Evolutionary conservation across 495 filamentous ascomycete species (phyloP), one percentile per base, ranked within the genome.

Genomic region (Aspergillus leporis): DNA sequence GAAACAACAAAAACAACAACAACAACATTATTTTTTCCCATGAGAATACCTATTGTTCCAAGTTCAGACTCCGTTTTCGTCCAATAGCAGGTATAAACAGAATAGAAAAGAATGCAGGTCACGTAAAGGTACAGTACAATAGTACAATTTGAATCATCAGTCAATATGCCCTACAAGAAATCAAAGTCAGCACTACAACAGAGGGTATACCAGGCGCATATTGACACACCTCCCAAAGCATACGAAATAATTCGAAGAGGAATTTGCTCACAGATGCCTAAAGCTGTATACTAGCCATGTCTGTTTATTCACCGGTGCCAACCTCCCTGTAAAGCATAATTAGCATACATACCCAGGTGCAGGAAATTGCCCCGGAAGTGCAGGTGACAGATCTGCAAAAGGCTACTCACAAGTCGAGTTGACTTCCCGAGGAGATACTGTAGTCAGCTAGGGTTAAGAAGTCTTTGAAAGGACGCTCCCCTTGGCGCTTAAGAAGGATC

Each of bases 391-490:
- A 38, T 41, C 47, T n/a, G 50, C 50, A 55, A 31, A 56, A 34
- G 52, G 47, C 53, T 60, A 62, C 79, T 78, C 76, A 78, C 77
- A 97, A 76, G 76, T 97, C 91, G 68, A 97, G 72, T 74, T 96
- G 91, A 63, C 93, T 90, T 45, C 92, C 92, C 74, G 91, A 70
- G 16, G 87, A 88, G 63, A 97, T 83, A 40, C 90, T 90, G 78
- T 96, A 97, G 77, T 96, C 92, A 65, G 86, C 90, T 62, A 96
- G 72, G 31, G 86, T 93, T 52, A 97, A 80, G 53, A 86, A 80
- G 67, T 96, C 92, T 78, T 95, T 95, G 69, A 97, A 96, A 19
- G 92, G 92, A 59, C 92, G 70, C 76, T 96, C 90, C 9, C 92
- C 90, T 74, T 97, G 92, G 63, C 92, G 79, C 81, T 95, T 96